phyloP scores from a whole-genome alignment of 768 basidiomycete species.

The Boletus insuetus region DNA sequence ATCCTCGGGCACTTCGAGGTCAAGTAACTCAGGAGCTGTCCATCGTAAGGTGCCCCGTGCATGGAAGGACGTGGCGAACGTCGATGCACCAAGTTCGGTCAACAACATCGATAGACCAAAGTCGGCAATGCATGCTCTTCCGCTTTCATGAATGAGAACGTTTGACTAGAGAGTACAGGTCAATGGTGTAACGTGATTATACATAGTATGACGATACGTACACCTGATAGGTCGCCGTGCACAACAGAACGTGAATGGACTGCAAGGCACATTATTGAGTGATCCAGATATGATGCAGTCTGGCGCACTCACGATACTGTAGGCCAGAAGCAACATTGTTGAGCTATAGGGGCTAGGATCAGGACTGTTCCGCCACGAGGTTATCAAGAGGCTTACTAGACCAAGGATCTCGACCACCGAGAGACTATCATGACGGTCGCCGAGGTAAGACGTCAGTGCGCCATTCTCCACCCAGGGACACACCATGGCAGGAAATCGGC shows the following conservation, averaged over 20 bases:
- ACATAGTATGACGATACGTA: not conserved
- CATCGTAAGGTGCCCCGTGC: constrained; percentile 5
- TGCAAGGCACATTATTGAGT: not conserved
- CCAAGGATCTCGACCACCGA: not conserved
- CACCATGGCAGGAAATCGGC: too few relatives aligned
- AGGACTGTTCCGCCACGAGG: not conserved
- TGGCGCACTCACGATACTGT: constrained; percentile 6
- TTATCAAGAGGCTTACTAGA: not conserved
- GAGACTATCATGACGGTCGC: constrained; percentile 1
- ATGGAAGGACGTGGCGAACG: constrained; percentile 19
- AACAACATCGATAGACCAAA: too few relatives aligned
- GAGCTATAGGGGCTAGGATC: constrained; percentile 6
- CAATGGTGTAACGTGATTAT: not conserved
- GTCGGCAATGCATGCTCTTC: too few relatives aligned
- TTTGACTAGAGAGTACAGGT: not conserved
- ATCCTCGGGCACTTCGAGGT: not conserved
- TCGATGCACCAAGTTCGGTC: not conserved
- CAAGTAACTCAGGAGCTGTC: constrained; percentile 12
- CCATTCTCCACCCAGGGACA: too few relatives aligned
- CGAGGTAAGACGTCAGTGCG: constrained; percentile 14
- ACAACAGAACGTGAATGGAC: constrained; percentile 19
- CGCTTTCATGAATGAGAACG: too few relatives aligned
- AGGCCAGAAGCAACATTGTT: constrained; percentile 10
- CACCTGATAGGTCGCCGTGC: constrained; percentile 21
- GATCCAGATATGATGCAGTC: too few relatives aligned